Conservation (phyloP, 495 filamentous ascomycete species). For the Penicillium longicatenatum region DNA sequence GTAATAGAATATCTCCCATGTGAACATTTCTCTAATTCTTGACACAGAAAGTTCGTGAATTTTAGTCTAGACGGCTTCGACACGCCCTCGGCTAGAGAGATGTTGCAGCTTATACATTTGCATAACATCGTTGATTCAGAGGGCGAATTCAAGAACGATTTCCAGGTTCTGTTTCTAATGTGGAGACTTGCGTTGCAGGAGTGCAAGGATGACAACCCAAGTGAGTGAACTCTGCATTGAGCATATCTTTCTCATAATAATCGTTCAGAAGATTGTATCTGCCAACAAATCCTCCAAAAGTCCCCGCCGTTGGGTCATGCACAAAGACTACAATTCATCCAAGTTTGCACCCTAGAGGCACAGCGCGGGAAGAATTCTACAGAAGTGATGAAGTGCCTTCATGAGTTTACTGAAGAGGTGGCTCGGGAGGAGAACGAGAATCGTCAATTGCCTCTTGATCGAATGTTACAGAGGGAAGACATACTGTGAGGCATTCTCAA, state of each 20-base stretch:
- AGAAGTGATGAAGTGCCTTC: not conserved
- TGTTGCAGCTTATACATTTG: not conserved
- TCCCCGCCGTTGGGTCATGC: not conserved
- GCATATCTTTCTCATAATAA: not conserved
- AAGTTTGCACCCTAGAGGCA: not conserved
- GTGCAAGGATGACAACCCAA: not conserved
- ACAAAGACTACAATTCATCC: not conserved
- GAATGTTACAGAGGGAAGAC: not conserved
- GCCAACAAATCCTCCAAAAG: not conserved
- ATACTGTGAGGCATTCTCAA: not conserved
- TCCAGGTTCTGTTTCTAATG: not conserved
- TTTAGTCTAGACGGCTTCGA: not conserved
- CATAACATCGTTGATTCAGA: not conserved
- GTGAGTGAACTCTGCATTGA: not conserved
- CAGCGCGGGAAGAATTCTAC: not conserved
- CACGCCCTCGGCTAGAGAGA: not conserved
- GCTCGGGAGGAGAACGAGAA: not conserved
- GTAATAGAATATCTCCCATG: not conserved
- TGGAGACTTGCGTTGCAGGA: not conserved
- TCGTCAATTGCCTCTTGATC: not conserved
- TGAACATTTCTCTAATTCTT: not conserved
- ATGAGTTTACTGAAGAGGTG: not conserved
- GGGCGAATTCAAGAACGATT: not conserved
- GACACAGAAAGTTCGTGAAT: not conserved
- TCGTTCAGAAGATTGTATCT: not conserved